Percentiles rank a stretch among this genome's conserved stretches.
These are phyloP conservation scores for Diaporthe capsici DNA, from an alignment of 2,329 filamentous ascomycete species.

Conservation along the genomic window DNA sequence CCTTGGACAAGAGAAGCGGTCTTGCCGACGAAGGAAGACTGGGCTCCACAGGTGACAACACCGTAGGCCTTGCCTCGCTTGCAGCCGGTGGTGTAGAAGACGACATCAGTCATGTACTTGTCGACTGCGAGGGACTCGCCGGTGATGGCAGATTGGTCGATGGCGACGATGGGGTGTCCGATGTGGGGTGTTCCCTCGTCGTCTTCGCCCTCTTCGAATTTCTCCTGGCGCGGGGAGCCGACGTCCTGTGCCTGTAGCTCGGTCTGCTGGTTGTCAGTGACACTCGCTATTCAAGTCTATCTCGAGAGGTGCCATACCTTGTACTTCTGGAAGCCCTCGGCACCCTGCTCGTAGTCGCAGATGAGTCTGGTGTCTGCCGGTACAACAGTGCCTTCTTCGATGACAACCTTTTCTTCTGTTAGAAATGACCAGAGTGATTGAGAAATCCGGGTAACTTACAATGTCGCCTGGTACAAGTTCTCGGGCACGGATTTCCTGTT, in stretches of 20 bases:
- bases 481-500: slow-evolving; percentile 77
- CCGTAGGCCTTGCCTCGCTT: slow-evolving; percentile 84
- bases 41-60: slow-evolving; percentile 76
- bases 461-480: slow-evolving; percentile 82
- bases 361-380: slow-evolving; percentile 79
- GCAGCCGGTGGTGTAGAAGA: slow-evolving; percentile 86
- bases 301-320: slow-evolving; percentile 16
- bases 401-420: slow-evolving; percentile 56
- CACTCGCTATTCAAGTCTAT: slow-evolving; percentile 45
- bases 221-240: slow-evolving; percentile 68
- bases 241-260: slow-evolving; percentile 74
- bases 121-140: slow-evolving; percentile 85
- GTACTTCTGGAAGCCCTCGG: slow-evolving; percentile 61
- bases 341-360: slow-evolving; percentile 77
- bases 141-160: slow-evolving; percentile 71
- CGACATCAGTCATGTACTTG: slow-evolving; percentile 82
- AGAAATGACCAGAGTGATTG: neutral
- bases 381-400: slow-evolving; percentile 78
- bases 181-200: slow-evolving; percentile 66
- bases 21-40: slow-evolving; percentile 82
- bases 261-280: slow-evolving; percentile 1
- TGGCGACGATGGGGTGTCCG: slow-evolving; percentile 76
- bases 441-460: slow-evolving; percentile 49
- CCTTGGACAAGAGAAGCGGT: slow-evolving; percentile 82
- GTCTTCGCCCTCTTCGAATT: slow-evolving; percentile 69